A percentile compares a stretch with the other conserved stretches of the same genome.
Conservation (phyloP, 2,329 filamentous ascomycete species). For the Exophiala sp. region DNA sequence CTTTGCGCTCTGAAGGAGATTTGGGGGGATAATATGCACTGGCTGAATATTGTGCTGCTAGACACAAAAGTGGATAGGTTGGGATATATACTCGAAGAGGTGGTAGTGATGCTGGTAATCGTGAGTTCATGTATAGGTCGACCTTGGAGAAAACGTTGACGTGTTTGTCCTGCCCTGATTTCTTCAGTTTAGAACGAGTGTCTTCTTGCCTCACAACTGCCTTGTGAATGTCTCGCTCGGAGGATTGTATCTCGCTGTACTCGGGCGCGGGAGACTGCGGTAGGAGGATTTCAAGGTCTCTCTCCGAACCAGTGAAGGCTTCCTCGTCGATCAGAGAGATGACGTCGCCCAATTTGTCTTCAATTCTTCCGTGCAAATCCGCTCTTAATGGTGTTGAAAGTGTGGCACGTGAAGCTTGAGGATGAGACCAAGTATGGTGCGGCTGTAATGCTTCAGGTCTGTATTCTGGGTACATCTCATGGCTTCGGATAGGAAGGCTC, state of each 20-base stretch:
- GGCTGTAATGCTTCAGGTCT: neutral
- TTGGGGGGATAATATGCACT: constrained; percentile 67
- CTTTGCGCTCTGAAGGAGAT: constrained; percentile 58
- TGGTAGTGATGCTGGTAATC: constrained; percentile 64
- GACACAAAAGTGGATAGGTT: constrained; percentile 72
- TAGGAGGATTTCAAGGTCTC: constrained; percentile 27
- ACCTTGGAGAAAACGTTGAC: constrained; percentile 70
- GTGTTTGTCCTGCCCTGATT: constrained; percentile 38
- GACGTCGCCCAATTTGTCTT: constrained; percentile 61
- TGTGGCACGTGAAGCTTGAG: neutral
- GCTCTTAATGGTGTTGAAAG: neutral
- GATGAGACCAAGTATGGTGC: constrained; percentile 13
- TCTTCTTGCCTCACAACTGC: neutral
- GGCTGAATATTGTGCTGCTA: constrained; percentile 75
- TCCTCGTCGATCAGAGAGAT: constrained; percentile 71
- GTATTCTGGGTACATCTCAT: constrained; percentile 1
- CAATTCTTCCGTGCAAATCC: constrained; percentile 51
- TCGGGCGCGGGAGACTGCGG: constrained; percentile 3
- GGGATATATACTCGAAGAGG: constrained; percentile 68
- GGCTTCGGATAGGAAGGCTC: constrained; percentile 2
- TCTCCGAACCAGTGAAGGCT: constrained; percentile 46
- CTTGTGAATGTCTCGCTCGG: constrained; percentile 3
- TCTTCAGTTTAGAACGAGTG: constrained; percentile 10
- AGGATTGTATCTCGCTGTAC: neutral
- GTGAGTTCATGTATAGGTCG: constrained; percentile 73